Conservation (phyloP, 2,329 filamentous ascomycete genomes). For the Lasiodiplodia theobromae region DNA sequence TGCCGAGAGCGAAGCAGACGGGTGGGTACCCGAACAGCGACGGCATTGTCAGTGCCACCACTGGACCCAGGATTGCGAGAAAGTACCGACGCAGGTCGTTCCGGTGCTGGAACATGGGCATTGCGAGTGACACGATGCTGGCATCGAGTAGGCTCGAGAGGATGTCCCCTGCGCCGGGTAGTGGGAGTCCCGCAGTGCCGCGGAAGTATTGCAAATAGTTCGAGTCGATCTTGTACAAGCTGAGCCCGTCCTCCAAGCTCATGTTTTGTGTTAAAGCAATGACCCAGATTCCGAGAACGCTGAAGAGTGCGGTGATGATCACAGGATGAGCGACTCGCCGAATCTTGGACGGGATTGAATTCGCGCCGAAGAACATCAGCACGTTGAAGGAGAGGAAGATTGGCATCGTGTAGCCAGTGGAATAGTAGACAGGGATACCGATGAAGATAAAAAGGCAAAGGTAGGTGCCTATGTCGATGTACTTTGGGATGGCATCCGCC, state of each 20-base stretch:
- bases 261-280: slow-evolving; percentile 57
- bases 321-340: slow-evolving; percentile 65
- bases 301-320: slow-evolving; percentile 61
- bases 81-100: slow-evolving; percentile 54
- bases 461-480: slow-evolving; percentile 59
- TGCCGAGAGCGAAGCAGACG: slow-evolving; percentile 63
- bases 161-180: slow-evolving; percentile 65
- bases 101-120: slow-evolving; percentile 69
- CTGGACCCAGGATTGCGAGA: slow-evolving; percentile 62
- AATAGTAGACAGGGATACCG: slow-evolving; percentile 64
- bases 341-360: slow-evolving; percentile 58
- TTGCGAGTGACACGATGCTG: slow-evolving; percentile 64
- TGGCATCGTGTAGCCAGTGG: slow-evolving; percentile 58
- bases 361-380: slow-evolving; percentile 60
- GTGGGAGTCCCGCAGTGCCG: slow-evolving; percentile 37
- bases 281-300: slow-evolving; percentile 62
- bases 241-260: slow-evolving; percentile 51
- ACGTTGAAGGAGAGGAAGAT: slow-evolving; percentile 57
- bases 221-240: slow-evolving; percentile 59
- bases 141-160: slow-evolving; percentile 64
- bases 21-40: slow-evolving; percentile 66
- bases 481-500: slow-evolving; percentile 55
- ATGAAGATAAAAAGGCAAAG: slow-evolving; percentile 55
- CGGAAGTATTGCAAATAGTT: slow-evolving; percentile 63
- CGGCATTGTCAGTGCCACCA: slow-evolving; percentile 58